Percentiles rank a stretch among this genome's conserved stretches.
phyloP scores from a whole-genome alignment of 2,329 filamentous ascomycete species.

The Phyllosticta citriasiana region DNA sequence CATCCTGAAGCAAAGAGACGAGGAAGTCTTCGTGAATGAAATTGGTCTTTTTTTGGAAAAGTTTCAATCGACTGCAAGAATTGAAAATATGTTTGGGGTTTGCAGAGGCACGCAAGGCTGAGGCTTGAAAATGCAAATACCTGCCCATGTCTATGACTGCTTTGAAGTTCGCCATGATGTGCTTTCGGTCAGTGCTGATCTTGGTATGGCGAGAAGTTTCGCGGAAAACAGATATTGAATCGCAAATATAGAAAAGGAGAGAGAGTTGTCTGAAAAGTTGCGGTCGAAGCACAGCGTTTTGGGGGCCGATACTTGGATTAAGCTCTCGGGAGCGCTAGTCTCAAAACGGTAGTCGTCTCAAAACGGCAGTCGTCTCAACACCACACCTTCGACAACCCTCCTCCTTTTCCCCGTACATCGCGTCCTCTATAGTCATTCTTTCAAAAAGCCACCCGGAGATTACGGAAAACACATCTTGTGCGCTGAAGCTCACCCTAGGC shows the following conservation, averaged over 20 bases:
- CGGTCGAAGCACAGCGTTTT: not conserved
- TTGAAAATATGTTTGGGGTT: not conserved
- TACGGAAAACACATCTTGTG: too few species aligned
- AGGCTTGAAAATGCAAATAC: not conserved
- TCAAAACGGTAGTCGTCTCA: not conserved
- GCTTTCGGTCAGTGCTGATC: not conserved
- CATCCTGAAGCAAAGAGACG: too few species aligned
- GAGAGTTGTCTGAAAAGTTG: not conserved
- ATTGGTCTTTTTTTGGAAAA: not conserved
- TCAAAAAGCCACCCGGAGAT: not conserved
- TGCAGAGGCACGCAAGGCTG: not conserved
- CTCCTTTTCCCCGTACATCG: not conserved
- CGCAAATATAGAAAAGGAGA: not conserved
- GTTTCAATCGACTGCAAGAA: not conserved
- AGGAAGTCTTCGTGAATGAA: not conserved
- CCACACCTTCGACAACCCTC: not conserved
- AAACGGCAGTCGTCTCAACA: not conserved
- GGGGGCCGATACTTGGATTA: not conserved
- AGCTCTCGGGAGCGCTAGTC: not conserved
- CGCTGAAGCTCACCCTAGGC: too few species aligned
- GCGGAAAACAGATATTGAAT: not conserved
- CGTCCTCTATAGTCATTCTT: not conserved
- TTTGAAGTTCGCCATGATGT: constrained; percentile 5
- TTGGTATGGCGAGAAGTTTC: not conserved
- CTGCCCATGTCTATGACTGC: constrained; percentile 15